phyloP scores from a whole-genome alignment of 768 basidiomycete genomes.

The Paxillus ammoniavirescens region DNA sequence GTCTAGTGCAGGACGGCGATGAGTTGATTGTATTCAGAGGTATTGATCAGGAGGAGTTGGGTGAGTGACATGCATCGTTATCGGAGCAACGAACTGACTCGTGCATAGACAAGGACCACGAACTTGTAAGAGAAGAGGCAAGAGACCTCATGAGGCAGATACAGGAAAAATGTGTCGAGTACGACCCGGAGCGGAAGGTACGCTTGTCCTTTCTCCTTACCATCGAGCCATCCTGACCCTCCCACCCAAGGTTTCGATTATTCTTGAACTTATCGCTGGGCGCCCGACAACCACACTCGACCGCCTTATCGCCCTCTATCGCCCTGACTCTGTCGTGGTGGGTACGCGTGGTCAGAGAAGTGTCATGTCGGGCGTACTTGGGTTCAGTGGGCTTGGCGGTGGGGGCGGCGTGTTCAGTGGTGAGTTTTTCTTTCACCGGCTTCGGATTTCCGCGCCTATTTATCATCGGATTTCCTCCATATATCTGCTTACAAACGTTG shows the following conservation, averaged over 20 bases:
- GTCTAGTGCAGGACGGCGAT: slow-evolving; percentile 83
- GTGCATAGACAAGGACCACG: slow-evolving; percentile 66
- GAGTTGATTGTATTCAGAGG: slow-evolving; percentile 92
- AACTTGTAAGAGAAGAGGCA: slow-evolving; percentile 81
- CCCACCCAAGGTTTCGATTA: slow-evolving; percentile 66
- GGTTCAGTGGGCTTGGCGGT: slow-evolving; percentile 35
- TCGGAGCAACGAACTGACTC: neutral
- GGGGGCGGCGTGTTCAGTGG: slow-evolving; percentile 25
- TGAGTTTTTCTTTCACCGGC: slow-evolving; percentile 1
- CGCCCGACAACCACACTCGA: slow-evolving; percentile 87
- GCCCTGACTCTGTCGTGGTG: slow-evolving; percentile 90
- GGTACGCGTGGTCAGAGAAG: slow-evolving; percentile 77
- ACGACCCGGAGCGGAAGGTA: slow-evolving; percentile 76
- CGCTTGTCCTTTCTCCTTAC: slow-evolving; percentile 7
- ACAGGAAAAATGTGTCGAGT: slow-evolving; percentile 78
- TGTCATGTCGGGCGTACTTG: slow-evolving; percentile 47
- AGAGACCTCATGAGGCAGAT: slow-evolving; percentile 75
- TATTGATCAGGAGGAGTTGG: slow-evolving; percentile 81
- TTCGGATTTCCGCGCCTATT: neutral
- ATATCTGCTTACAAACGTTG: neutral
- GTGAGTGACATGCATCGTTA: slow-evolving; percentile 38
- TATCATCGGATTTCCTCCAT: neutral
- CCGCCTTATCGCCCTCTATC: slow-evolving; percentile 87
- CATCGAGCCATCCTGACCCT: neutral
- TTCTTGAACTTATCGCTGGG: slow-evolving; percentile 93